Conservation (phyloP, 352 stramenopile species). For the Phytophthora uliginosa region DNA sequence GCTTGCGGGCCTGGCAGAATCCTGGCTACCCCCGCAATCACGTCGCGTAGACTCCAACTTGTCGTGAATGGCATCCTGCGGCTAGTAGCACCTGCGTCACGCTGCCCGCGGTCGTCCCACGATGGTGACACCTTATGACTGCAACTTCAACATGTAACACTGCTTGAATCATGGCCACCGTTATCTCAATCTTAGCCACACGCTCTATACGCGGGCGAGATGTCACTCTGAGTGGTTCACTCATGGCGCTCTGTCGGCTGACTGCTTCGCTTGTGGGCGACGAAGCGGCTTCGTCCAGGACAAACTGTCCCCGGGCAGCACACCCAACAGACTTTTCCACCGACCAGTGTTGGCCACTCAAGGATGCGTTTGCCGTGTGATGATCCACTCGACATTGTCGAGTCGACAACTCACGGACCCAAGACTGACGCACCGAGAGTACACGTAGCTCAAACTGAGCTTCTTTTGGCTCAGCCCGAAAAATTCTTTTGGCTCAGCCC, state of each 20-base stretch:
- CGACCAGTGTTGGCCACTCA: background rate
- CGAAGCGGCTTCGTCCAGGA: background rate
- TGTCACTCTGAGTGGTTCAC: background rate
- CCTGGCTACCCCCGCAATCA: constrained; percentile 21
- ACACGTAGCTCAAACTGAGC: too few species aligned
- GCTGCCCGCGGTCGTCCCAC: constrained; percentile 28
- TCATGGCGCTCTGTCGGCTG: constrained; percentile 2
- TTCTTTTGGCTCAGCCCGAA: too few species aligned
- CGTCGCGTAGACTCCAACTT: constrained; percentile 27
- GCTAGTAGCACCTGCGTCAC: constrained; percentile 16
- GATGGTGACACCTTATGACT: constrained; percentile 20
- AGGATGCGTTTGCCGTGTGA: too few species aligned
- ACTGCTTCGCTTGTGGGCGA: background rate
- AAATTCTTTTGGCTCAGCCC: too few species aligned
- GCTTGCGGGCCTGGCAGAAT: constrained; percentile 6
- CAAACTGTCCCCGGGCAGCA: background rate
- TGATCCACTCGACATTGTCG: too few species aligned
- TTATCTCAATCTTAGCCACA: background rate
- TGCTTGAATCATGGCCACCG: background rate
- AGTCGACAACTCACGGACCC: too few species aligned
- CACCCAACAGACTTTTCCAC: constrained; percentile 5
- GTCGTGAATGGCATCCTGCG: constrained; percentile 23
- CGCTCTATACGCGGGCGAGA: constrained; percentile 20
- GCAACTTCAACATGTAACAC: constrained; percentile 29
- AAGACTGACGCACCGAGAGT: too few species aligned